Evolutionary conservation across 2,329 filamentous ascomycete genomes (phyloP).

Genomic region (Plenodomus lindquistii): DNA sequence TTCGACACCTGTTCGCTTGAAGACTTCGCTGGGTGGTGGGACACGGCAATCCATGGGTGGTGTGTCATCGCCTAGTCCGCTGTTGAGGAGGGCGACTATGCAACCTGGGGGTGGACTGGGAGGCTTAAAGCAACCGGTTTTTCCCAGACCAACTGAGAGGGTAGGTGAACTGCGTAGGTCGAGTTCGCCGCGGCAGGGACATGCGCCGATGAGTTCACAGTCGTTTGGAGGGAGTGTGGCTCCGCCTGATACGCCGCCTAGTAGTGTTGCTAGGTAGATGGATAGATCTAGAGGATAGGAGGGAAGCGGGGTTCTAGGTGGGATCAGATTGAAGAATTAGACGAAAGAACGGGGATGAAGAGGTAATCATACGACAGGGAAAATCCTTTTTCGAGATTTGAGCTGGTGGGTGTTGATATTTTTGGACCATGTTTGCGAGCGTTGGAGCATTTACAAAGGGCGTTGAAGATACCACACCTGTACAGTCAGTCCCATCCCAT

Average conservation of each 20-base stretch:
- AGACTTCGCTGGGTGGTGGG: slow-evolving; percentile 17
- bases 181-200: slow-evolving; percentile 20
- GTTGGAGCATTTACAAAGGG: not conserved
- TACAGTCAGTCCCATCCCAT: not conserved
- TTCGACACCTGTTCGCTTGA: slow-evolving; percentile 19
- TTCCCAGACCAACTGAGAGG: slow-evolving; percentile 24
- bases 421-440: not conserved
- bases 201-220: slow-evolving; percentile 1
- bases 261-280: slow-evolving; percentile 20
- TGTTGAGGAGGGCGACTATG: slow-evolving; percentile 39
- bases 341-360: too few species aligned
- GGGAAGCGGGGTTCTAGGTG: too few species aligned
- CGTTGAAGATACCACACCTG: slow-evolving; percentile 9
- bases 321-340: not conserved
- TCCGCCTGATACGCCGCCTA: slow-evolving; percentile 35
- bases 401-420: not conserved
- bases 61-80: slow-evolving; percentile 36
- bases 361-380: too few species aligned
- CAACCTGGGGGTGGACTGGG: slow-evolving; percentile 22
- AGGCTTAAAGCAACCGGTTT: slow-evolving; percentile 26
- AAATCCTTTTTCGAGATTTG: too few species aligned
- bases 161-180: slow-evolving; percentile 24
- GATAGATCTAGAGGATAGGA: not conserved
- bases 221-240: slow-evolving; percentile 16
- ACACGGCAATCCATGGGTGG: slow-evolving; percentile 9